Percentiles rank a stretch among this genome's conserved stretches.
Conservation (phyloP, 176 grass and related monocot species). For the bread wheat (Triticum aestivum) region IWGSC_CS_RefSeq_v2.1 NC_057801.1:791990500-791990999, state of each 20-base stretch:
- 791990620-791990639: not conserved
- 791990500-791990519: slow-evolving; percentile 90
- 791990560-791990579: slow-evolving; percentile 36
- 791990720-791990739: slow-evolving; percentile 91
- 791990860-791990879: not conserved
- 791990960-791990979: not conserved
- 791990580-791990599: not conserved
- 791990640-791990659: not conserved
- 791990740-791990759: slow-evolving; percentile 78
- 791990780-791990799: not conserved
- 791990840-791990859: not conserved
- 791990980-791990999: no score
- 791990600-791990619: not conserved
- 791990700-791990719: slow-evolving; percentile 93
- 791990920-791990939: not conserved
- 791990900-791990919: slow-evolving; percentile 20
- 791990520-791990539: slow-evolving; percentile 98
- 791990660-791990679: not conserved
- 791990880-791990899: not conserved
- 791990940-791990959: not conserved
- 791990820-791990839: not conserved
- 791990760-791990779: slow-evolving; percentile 72
- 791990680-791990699: not conserved
- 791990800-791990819: not conserved
- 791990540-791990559: slow-evolving; percentile 95